Evolutionary conservation across 441 rosid species (phyloP), one percentile per base, ranked within the genome.

Genomic region (Gossypium davidsonii): DNA sequence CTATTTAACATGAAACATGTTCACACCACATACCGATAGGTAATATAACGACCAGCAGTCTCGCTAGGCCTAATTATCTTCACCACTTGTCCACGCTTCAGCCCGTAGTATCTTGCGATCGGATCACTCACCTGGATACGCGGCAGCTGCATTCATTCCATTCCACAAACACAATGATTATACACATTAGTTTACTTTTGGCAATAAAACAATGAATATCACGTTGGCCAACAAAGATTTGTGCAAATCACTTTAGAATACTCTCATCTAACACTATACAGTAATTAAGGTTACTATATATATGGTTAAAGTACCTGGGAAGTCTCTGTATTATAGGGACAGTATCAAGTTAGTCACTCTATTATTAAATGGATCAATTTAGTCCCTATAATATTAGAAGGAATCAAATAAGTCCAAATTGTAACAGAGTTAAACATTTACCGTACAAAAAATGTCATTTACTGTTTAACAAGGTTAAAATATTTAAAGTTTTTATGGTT

Each of bases 21-120:
- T 87, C 77, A 91, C 14, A 91, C 92, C 75, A 86, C 96, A 70
- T 85, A 89, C 44, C 97, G 88, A 64, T 92, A 94, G 23, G 98
- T 94, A 68, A 94, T 82, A 53, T 94, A 94, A 76, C 97, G 86
- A 72, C 98, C 98, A 2, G 97, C 96, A 5, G 98, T 93, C 79
- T 93, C 97, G 58, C 97, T 93, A 2, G 98, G 89, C 76, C 98
- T 81, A 63, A 90, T 94, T 56, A 94, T 91, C 89, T 94, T 94
- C 78, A 91, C 93, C 39, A 94, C 97, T 79, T 94, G 98, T 46
- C 96, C 97, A 74, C 97, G 97, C 85, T 87, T 91, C 76, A 92
- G 81, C 62, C 98, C 97, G 34, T 83, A 91, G 80, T 94, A 94
- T 81, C 94, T 90, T 20, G 98, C 97, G 37, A 94, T 73, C n/a